Evolutionary conservation across 2,329 filamentous ascomycete species (phyloP).

Genomic region (Sporothrix brunneoviolacea): DNA sequence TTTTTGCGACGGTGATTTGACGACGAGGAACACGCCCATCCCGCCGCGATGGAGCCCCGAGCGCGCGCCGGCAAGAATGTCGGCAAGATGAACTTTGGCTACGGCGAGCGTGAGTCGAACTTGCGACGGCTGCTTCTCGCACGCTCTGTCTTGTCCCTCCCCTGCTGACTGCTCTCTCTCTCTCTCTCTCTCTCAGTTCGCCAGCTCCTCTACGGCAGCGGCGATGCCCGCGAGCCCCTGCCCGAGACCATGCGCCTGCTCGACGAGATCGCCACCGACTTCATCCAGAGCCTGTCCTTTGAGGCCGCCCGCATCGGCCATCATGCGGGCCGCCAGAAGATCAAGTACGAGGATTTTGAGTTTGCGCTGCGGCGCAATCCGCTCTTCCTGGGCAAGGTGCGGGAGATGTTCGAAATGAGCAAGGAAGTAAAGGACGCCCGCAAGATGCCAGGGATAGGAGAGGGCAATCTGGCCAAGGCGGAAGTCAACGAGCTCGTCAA

Average conservation of each 20-base stretch:
- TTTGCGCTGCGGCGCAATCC: slow-evolving; percentile 85
- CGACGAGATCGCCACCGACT: slow-evolving; percentile 94
- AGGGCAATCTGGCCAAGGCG: slow-evolving; percentile 33
- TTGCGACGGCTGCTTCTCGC: not conserved
- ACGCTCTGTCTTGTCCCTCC: too few relatives aligned
- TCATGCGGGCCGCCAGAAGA: slow-evolving; percentile 85
- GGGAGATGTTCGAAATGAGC: slow-evolving; percentile 84
- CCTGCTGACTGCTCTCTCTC: not conserved
- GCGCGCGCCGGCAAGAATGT: slow-evolving; percentile 74
- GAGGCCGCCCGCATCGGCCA: slow-evolving; percentile 79
- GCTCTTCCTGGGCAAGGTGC: slow-evolving; percentile 77
- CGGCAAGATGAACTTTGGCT: slow-evolving; percentile 73
- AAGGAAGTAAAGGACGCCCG: slow-evolving; percentile 76
- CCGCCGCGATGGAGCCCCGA: slow-evolving; percentile 61
- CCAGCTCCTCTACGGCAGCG: slow-evolving; percentile 71
- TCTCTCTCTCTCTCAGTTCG: slow-evolving; percentile 44
- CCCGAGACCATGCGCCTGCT: slow-evolving; percentile 78
- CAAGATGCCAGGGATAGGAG: slow-evolving; percentile 65
- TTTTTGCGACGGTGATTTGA: too few relatives aligned
- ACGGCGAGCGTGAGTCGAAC: slow-evolving; percentile 64
- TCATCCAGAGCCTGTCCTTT: slow-evolving; percentile 89
- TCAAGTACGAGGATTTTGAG: slow-evolving; percentile 97
- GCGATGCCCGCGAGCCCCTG: slow-evolving; percentile 70
- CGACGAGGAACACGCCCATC: too few relatives aligned
- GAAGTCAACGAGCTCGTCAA: slow-evolving; percentile 22